Conservation (phyloP, 2,329 filamentous ascomycete genomes). For the Aspergillus spinulosporus region DNA sequence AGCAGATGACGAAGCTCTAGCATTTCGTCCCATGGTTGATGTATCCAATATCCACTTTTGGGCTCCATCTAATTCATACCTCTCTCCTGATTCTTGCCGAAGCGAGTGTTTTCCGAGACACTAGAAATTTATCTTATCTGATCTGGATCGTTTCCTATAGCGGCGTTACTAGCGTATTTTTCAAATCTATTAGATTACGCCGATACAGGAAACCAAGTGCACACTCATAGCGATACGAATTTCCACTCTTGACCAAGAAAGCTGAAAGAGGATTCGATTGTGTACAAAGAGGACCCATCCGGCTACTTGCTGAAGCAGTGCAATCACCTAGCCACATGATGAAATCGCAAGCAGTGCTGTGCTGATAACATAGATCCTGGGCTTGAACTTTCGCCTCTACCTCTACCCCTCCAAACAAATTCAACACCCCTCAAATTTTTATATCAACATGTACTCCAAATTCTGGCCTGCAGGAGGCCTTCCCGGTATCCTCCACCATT, state of each 20-base stretch:
- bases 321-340: constrained; percentile 1
- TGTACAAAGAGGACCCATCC: not conserved
- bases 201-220: not conserved
- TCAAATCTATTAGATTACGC: not conserved
- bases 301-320: not conserved
- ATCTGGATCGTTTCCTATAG: constrained; percentile 5
- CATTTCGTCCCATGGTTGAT: not conserved
- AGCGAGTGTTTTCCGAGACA: constrained; percentile 1
- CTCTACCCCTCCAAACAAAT: constrained; percentile 4
- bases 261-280: not conserved
- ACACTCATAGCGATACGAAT: not conserved
- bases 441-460: constrained; percentile 33
- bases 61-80: not conserved
- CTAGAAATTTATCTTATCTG: constrained; percentile 8
- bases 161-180: constrained; percentile 1
- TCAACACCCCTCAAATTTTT: not conserved
- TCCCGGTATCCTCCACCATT: constrained; percentile 39
- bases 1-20: not conserved
- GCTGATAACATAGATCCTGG: not conserved
- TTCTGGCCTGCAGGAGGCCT: constrained; percentile 41
- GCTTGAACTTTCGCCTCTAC: not conserved
- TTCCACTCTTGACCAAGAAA: not conserved
- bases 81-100: not conserved
- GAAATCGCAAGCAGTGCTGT: not conserved
- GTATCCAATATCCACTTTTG: not conserved